Percentiles rank a stretch among this genome's conserved stretches.
Evolutionary conservation across 176 grass and related monocot genomes (phyloP).

Genomic region (Panicum miliaceum): DNA sequence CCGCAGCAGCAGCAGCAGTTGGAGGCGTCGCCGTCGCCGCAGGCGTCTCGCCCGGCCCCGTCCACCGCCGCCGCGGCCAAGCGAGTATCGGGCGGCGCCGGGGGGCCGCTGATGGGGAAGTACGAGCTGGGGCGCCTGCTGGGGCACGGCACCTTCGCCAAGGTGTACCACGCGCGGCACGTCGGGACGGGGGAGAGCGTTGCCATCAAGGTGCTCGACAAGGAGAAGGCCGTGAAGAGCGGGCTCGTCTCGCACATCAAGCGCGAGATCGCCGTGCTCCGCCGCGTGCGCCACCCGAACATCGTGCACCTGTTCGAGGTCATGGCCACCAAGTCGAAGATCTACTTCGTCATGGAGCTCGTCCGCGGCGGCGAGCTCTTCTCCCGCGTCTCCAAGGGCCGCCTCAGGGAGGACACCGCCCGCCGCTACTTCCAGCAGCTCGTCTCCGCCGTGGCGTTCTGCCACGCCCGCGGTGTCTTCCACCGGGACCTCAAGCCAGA

Average conservation of each 20-base stretch:
- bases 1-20: neutral
- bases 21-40: conserved; percentile 19
- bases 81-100: conserved; percentile 14
- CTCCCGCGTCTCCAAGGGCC: conserved; percentile 83
- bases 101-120: conserved; percentile 60
- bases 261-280: conserved; percentile 94
- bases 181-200: conserved; percentile 59
- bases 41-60: conserved; percentile 42
- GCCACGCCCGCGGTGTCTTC: conserved; percentile 94
- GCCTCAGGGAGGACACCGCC: conserved; percentile 89
- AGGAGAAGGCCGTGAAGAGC: conserved; percentile 72
- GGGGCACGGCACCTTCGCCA: conserved; percentile 86
- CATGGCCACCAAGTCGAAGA: conserved; percentile 98
- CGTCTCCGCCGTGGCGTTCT: conserved; percentile 82
- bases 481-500: conserved; percentile 99
- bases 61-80: conserved; percentile 17
- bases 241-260: conserved; percentile 87
- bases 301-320: conserved; percentile 96
- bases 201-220: conserved; percentile 94
- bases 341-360: conserved; percentile 99
- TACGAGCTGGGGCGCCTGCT: conserved; percentile 90
- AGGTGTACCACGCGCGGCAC: conserved; percentile 83
- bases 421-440: conserved; percentile 97
- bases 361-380: conserved; percentile 94
- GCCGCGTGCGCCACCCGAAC: conserved; percentile 92